These are phyloP conservation scores for Citrus medica DNA, from an alignment of 345 rosid species.

Conservation along the genomic window DNA sequence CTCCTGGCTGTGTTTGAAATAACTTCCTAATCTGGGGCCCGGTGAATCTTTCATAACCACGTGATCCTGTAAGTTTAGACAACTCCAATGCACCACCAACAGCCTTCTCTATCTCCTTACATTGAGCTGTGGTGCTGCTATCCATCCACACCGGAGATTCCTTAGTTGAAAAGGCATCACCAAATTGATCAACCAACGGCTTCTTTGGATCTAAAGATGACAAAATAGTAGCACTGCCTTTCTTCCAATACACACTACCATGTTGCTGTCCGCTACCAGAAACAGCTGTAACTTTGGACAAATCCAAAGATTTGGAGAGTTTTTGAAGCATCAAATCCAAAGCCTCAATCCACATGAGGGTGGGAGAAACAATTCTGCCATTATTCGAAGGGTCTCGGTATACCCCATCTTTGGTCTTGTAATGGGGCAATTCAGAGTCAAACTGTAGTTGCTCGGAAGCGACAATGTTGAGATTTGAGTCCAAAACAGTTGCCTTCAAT, in stretches of 20 bases:
- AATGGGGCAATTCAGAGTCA: conserved; percentile 75
- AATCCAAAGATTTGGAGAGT: conserved; percentile 56
- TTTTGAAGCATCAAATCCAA: conserved; percentile 72
- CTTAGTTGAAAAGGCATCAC: conserved; percentile 54
- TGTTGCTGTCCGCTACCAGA: conserved; percentile 99
- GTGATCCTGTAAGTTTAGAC: conserved; percentile 70
- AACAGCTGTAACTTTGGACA: conserved; percentile 64
- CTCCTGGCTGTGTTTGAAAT: conserved; percentile 39
- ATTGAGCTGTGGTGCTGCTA: conserved; percentile 74
- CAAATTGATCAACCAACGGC: conserved; percentile 57
- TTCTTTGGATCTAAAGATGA: conserved; percentile 54
- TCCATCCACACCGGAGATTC: conserved; percentile 99
- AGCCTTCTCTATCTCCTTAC: conserved; percentile 83
- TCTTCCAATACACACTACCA: conserved; percentile 95
- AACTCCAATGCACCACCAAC: conserved; percentile 87
- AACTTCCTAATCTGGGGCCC: conserved; percentile 89
- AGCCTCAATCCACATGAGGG: conserved; percentile 98
- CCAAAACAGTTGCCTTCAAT: conserved; percentile 87
- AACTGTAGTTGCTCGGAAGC: conserved; percentile 67
- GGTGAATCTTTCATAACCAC: conserved; percentile 77
- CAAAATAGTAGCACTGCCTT: conserved; percentile 48
- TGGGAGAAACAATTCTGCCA: conserved; percentile 89
- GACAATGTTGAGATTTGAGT: conserved; percentile 61
- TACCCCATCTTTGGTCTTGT: conserved; percentile 84
- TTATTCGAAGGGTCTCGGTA: conserved; percentile 57